Evolutionary conservation across 2,329 filamentous ascomycete species (phyloP).

Genomic region (Plectosphaerella sp.): DNA sequence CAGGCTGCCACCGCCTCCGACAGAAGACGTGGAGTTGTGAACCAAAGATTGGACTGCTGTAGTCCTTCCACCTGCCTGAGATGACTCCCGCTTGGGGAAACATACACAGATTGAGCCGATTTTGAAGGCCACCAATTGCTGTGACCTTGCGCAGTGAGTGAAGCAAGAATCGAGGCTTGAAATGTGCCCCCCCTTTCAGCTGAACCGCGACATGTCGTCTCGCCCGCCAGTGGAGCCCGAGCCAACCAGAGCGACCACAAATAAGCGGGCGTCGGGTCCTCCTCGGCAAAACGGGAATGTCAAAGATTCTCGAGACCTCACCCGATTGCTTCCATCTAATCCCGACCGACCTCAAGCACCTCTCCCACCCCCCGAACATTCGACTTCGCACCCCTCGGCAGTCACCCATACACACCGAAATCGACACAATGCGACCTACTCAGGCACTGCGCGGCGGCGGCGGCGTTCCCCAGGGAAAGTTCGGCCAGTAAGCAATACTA

Average conservation of each 20-base stretch:
- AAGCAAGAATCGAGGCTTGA: no score
- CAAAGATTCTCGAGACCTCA: constrained; percentile 18
- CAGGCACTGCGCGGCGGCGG: constrained; percentile 33
- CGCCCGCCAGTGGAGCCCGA: not conserved
- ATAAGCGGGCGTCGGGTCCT: not conserved
- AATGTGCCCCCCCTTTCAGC: no score
- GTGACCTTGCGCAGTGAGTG: no score
- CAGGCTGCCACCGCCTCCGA: no score
- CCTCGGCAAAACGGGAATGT: constrained; percentile 21
- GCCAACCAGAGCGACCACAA: not conserved
- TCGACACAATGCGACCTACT: constrained; percentile 35
- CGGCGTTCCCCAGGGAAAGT: constrained; percentile 34
- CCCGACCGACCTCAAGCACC: not conserved
- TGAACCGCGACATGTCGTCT: no score
- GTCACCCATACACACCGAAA: not conserved
- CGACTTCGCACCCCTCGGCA: constrained; percentile 5
- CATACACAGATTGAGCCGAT: no score
- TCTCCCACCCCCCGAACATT: constrained; percentile 2
- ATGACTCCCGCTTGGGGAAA: no score
- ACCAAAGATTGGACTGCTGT: no score
- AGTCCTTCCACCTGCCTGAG: no score
- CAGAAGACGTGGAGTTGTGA: no score
- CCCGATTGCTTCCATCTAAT: constrained; percentile 10
- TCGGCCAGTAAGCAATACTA: constrained; percentile 33
- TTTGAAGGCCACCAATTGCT: no score